Conservation (phyloP, 1,139 yeast genomes). For the Yamadazyma blattariae region DNA sequence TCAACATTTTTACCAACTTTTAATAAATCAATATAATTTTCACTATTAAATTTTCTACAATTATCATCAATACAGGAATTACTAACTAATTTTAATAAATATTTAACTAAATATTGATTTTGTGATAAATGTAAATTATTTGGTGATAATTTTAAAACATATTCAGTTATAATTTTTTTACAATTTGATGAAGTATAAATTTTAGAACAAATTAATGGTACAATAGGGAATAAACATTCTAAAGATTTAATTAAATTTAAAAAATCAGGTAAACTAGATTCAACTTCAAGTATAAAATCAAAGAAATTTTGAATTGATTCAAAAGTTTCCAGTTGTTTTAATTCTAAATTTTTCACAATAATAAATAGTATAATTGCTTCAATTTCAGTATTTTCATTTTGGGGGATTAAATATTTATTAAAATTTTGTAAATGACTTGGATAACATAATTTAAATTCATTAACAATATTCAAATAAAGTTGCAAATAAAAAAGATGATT, state of each 20-base stretch:
- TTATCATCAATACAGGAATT: constrained; percentile 36
- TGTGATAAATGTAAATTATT: constrained; percentile 5
- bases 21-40: constrained; percentile 28
- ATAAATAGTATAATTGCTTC: constrained; percentile 24
- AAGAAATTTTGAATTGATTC: constrained; percentile 23
- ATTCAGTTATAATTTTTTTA: constrained; percentile 6
- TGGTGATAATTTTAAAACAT: constrained; percentile 9
- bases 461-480: constrained; percentile 17
- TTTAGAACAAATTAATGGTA: constrained; percentile 11
- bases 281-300: constrained; percentile 19
- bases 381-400: constrained; percentile 10
- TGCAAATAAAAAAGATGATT: constrained; percentile 14
- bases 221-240: constrained; percentile 13
- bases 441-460: constrained; percentile 18
- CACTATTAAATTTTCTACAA: constrained; percentile 31
- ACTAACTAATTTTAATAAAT: constrained; percentile 24
- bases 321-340: constrained; percentile 13
- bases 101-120: constrained; percentile 3
- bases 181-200: constrained; percentile 12
- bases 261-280: constrained; percentile 14
- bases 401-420: constrained; percentile 19
- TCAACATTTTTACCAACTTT: constrained; percentile 17
- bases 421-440: constrained; percentile 25
- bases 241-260: constrained; percentile 16
- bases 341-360: constrained; percentile 22